These are phyloP conservation scores for Nicotiana tabacum DNA, from an alignment of 257 asterid genomes.

Conservation along the genomic window DNA sequence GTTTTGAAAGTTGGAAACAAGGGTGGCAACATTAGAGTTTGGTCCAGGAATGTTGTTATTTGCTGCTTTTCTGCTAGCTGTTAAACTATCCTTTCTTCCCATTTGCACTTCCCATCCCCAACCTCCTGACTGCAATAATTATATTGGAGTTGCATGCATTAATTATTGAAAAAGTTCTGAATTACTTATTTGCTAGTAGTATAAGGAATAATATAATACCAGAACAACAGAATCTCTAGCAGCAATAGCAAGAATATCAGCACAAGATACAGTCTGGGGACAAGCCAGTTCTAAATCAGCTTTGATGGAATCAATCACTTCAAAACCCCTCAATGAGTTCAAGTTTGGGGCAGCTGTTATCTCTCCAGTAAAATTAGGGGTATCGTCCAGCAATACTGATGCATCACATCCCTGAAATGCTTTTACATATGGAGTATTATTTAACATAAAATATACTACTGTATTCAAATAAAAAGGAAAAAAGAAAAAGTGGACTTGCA, in stretches of 20 bases:
- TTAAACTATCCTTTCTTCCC: constrained; percentile 70
- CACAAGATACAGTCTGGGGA: constrained; percentile 74
- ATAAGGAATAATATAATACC: constrained; percentile 22
- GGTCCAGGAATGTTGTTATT: constrained; percentile 69
- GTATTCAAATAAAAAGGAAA: background rate
- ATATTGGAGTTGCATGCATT: background rate
- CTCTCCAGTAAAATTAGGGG: constrained; percentile 50
- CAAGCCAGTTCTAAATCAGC: constrained; percentile 60
- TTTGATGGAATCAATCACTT: constrained; percentile 78
- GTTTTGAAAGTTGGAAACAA: constrained; percentile 53
- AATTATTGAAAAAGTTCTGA: background rate
- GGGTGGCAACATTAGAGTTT: constrained; percentile 54
- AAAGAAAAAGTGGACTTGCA: constrained; percentile 32
- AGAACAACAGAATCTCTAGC: constrained; percentile 77
- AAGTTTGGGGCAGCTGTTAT: constrained; percentile 75
- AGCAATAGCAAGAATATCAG: constrained; percentile 74
- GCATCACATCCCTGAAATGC: constrained; percentile 80
- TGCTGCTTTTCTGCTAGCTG: constrained; percentile 57
- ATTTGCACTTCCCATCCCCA: constrained; percentile 70
- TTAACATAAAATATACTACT: background rate
- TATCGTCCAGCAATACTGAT: constrained; percentile 66
- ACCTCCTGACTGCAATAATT: constrained; percentile 55
- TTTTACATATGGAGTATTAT: background rate
- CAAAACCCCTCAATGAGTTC: constrained; percentile 76
- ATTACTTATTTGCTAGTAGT: too few species aligned